Base-by-base conservation (phyloP, 2,329 filamentous ascomycete species). In the Tolypocladium ovalisporum region DNA sequence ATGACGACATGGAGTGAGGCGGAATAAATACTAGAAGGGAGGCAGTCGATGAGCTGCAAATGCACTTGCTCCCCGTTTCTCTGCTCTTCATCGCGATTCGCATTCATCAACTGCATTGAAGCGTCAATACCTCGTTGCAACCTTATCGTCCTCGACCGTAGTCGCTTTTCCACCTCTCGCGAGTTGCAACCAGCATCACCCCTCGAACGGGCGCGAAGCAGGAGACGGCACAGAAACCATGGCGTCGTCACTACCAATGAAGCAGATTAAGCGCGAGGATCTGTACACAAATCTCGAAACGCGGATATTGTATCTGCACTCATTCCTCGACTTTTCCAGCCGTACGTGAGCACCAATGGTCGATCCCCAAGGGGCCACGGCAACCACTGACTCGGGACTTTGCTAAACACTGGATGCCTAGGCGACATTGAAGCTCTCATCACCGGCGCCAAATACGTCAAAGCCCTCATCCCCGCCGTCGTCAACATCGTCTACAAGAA, bases 401-500 rank as follows among this genome's bases (percentile, higher is more conserved):
- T 51, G 47, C 47, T 51, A 17, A 49, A 4, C 2, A 2, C 15
- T n/a, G 19, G 5, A 32, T 12, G 24, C 4, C 10, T 59, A 89
- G 88, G 80, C 60, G 88, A 91, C 66, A 84, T 90, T 57, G 85
- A 88, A 62, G 87, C 87, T 42, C 79, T 92, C 40, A 77, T 82
- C 17, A 76, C 78, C 3, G 88, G 87, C 61, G 77, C 83, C 59
- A 90, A 90, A 70, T 90, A 90, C 73, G 86, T 91, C 74, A 88
- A 87, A 66, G 83, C 86, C n/a, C 80, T 93, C 36, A 90, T 93
- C 61, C 90, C 90, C 1, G 86, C 88, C 52, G 81, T 94, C 27
- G 88, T 93, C 66, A 90, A 92, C 71, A 88, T 91, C 59, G 87
- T 93, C 37, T 94, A 93, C 76, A 85, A 85, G 67, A 93, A 93